A percentile compares a stretch with the other conserved stretches of the same genome.
Conservation (phyloP, 148 eudicot species). For the Silene uniflora region DNA sequence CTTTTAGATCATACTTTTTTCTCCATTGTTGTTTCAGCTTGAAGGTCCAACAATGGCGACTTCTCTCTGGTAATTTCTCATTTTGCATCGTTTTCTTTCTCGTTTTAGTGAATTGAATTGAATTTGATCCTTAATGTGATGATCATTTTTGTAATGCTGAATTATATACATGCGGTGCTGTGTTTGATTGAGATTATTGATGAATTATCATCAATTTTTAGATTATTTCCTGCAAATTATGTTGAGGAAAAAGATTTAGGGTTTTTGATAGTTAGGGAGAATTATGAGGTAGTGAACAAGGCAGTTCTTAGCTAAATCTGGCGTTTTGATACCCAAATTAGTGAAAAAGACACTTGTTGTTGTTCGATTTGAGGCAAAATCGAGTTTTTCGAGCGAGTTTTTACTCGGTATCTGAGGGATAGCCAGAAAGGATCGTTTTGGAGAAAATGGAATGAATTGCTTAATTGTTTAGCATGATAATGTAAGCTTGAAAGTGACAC, state of each 20-base stretch:
- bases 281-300: neutral
- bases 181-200: neutral
- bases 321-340: neutral
- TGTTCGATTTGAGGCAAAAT: neutral
- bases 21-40: neutral
- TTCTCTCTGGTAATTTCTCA: slow-evolving; percentile 11
- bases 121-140: neutral
- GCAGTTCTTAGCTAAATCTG: neutral
- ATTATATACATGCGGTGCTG: neutral
- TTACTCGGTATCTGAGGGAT: neutral
- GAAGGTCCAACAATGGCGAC: slow-evolving; percentile 16
- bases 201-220: neutral
- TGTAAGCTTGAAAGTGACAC: neutral
- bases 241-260: neutral
- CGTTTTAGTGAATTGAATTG: too few relatives aligned
- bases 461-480: neutral
- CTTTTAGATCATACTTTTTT: neutral
- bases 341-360: neutral
- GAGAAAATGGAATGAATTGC: neutral
- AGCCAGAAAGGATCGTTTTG: neutral
- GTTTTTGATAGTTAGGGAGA: slow-evolving; percentile 4
- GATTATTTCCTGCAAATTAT: neutral
- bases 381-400: neutral
- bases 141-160: neutral
- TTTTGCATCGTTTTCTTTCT: neutral